A percentile compares a stretch with the other conserved stretches of the same genome.
These are phyloP conservation scores for Luffa aegyptiaca DNA, from an alignment of 306 rosid genomes.

Conservation along the genomic window DNA sequence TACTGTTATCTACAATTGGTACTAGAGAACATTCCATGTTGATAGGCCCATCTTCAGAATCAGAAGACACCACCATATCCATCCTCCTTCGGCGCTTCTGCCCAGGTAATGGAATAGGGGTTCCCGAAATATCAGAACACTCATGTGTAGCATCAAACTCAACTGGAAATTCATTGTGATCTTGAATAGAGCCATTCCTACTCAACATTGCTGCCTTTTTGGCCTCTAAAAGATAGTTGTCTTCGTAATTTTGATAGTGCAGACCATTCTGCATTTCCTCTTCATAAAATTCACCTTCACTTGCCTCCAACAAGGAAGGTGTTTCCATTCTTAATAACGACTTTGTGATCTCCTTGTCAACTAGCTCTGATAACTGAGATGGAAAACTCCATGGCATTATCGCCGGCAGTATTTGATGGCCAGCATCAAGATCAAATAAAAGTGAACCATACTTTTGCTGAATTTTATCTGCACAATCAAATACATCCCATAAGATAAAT, in stretches of 20 bases:
- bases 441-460: slow-evolving; percentile 35
- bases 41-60: slow-evolving; percentile 41
- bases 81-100: slow-evolving; percentile 32
- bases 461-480: slow-evolving; percentile 38
- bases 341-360: slow-evolving; percentile 53
- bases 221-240: slow-evolving; percentile 25
- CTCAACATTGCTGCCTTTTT: slow-evolving; percentile 45
- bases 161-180: slow-evolving; percentile 30
- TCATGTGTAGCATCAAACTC: slow-evolving; percentile 33
- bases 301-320: slow-evolving; percentile 23
- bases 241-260: slow-evolving; percentile 15
- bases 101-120: slow-evolving; percentile 26
- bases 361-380: slow-evolving; percentile 54
- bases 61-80: slow-evolving; percentile 47
- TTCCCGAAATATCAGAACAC: slow-evolving; percentile 32
- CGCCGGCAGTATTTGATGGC: slow-evolving; percentile 61
- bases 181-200: slow-evolving; percentile 45
- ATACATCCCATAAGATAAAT: not conserved
- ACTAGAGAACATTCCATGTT: slow-evolving; percentile 13
- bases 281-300: slow-evolving; percentile 24
- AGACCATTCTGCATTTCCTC: slow-evolving; percentile 25
- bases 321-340: slow-evolving; percentile 37
- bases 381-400: slow-evolving; percentile 75
- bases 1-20: slow-evolving; percentile 21
- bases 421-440: slow-evolving; percentile 67